These are phyloP conservation scores for Gynandropsis gynandra DNA, from an alignment of 345 rosid species.

Conservation along the genomic window DNA sequence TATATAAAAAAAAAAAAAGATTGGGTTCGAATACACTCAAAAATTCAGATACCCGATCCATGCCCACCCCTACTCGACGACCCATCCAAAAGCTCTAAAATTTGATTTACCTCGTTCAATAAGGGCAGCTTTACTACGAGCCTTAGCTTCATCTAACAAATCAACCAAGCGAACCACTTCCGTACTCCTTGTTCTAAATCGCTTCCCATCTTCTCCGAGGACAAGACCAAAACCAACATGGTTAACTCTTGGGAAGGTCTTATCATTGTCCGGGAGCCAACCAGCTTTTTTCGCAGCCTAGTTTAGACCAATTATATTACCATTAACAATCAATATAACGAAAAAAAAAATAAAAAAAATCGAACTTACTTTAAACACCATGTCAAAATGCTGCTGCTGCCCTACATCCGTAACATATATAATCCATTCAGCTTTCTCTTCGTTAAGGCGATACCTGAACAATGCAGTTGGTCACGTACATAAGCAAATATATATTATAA, in stretches of 20 bases:
- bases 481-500: too few relatives aligned
- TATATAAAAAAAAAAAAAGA: too few relatives aligned
- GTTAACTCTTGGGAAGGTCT: constrained; percentile 43
- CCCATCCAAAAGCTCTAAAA: constrained; percentile 13
- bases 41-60: too few relatives aligned
- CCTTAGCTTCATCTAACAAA: constrained; percentile 85
- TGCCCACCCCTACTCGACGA: too few relatives aligned
- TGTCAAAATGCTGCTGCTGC: constrained; percentile 75
- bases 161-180: constrained; percentile 78
- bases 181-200: constrained; percentile 58
- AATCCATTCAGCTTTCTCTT: too few relatives aligned
- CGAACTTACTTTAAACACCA: constrained; percentile 60
- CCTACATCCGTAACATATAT: constrained; percentile 68
- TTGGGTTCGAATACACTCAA: too few relatives aligned
- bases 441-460: too few relatives aligned
- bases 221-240: constrained; percentile 92
- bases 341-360: background rate
- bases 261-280: constrained; percentile 53
- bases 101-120: constrained; percentile 25
- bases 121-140: constrained; percentile 55
- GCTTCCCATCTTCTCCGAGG: constrained; percentile 75
- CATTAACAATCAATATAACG: background rate
- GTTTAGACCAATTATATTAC: background rate
- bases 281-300: constrained; percentile 77
- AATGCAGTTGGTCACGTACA: too few relatives aligned